Percentiles rank a stretch among this genome's conserved stretches.
These are phyloP conservation scores for Mycogone perniciosa DNA, from an alignment of 2,329 filamentous ascomycete genomes.

Conservation along the genomic window DNA sequence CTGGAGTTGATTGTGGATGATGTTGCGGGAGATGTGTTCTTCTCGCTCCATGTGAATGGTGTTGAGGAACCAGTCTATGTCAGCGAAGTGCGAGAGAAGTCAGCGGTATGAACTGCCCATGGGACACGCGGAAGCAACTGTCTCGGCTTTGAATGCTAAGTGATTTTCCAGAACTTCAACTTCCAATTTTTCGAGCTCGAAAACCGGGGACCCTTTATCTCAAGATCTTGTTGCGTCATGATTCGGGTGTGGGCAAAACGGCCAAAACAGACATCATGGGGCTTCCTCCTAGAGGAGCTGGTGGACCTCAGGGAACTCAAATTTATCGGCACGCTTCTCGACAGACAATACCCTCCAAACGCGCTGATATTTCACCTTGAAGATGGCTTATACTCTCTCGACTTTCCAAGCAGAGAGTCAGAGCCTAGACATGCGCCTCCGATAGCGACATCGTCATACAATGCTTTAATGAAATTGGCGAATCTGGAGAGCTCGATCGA, in stretches of 20 bases:
- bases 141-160: conserved; percentile 4
- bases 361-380: conserved; percentile 78
- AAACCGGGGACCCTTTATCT: conserved; percentile 54
- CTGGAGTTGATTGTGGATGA: conserved; percentile 66
- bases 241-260: conserved; percentile 69
- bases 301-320: conserved; percentile 68
- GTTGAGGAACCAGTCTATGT: conserved; percentile 75
- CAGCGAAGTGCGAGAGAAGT: conserved; percentile 70
- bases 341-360: conserved; percentile 71
- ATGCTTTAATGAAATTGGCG: conserved; percentile 77
- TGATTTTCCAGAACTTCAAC: conserved; percentile 61
- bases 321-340: conserved; percentile 66
- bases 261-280: conserved; percentile 45
- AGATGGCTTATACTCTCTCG: conserved; percentile 80
- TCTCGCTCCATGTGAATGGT: conserved; percentile 67
- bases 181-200: conserved; percentile 79
- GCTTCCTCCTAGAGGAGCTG: conserved; percentile 63
- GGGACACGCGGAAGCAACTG: neutral
- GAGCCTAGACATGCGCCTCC: conserved; percentile 47
- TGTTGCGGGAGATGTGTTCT: conserved; percentile 80
- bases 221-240: conserved; percentile 57
- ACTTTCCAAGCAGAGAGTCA: conserved; percentile 50
- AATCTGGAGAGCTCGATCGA: conserved; percentile 88
- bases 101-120: conserved; percentile 48
- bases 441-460: conserved; percentile 70